Evolutionary conservation across 2,329 filamentous ascomycete genomes (phyloP), one percentile per base, ranked within the genome.

Genomic region (Trichothecium sympodiale): DNA sequence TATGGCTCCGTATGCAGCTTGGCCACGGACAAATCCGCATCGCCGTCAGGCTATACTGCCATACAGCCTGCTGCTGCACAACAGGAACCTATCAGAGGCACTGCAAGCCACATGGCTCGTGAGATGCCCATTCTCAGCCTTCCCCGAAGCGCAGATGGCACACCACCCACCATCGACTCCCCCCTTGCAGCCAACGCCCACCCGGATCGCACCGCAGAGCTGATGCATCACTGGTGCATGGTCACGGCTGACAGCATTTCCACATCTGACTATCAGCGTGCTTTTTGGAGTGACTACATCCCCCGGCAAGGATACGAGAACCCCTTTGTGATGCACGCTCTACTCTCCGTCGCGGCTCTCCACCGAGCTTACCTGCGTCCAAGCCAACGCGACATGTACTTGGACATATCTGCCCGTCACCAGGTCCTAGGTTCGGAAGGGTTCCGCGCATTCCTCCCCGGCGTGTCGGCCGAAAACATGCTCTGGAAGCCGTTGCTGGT

Each of bases 401-500:
- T 52, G 14, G 42, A 46, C 25, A 35, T 55, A 17, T 44, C 48
- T 4, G 42, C 47, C n/a, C 53, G 52, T 26, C 46, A 55, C 17
- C 50, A 53, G 30, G 53, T 48, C 3, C 36, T 53, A 2, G 51
- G 51, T 1, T 47, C 52, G 3, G 50, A 54, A 14, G 46, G 47
- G 1, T 55, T 54, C 27, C 49, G 51, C 8, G 35, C 38, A 2
- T 35, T 40, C 4, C 39, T 54, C 6, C 40, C 44, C 12, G 29
- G 39, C 5, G 38, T 50, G 8, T 20, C 42, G 20, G 17, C 43
- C 6, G 34, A 39, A 3, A 47, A 43, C 28, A 25, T 25, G 20
- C 20, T 6, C 20, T 51, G 46, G 43, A 37, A 41, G 28, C 54
- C 60, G n/a, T 49, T 59, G 27, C 58, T 62, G 27, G 59, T 54